Base-by-base conservation (phyloP, 2,329 filamentous ascomycete genomes). In the Colletotrichum sansevieriae region DNA sequence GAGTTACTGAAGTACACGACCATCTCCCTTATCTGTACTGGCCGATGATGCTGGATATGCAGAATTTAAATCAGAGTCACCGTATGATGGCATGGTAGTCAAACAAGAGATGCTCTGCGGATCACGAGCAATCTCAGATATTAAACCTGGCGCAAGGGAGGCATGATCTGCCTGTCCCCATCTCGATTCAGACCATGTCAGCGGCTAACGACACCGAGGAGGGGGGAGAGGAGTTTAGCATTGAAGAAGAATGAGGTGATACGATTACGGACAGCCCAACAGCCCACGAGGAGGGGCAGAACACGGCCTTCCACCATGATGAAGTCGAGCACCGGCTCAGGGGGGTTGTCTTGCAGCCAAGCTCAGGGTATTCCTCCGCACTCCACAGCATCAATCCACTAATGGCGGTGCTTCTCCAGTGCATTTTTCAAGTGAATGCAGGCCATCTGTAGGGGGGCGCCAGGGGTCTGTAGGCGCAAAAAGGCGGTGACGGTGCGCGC, bases 401-500 rank as follows among this genome's bases (percentile, higher is more conserved):
- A 41, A 65, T 65, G 52, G 59, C 52, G 52, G 9, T 46, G 60
- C 54, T 29, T 58, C 52, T 68, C 65, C 65, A 68, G 55, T 62
- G 41, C 35, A n/a, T 22, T 56, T 60, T 68, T 41, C n/a, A 33
- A 60, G 65, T 46, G 56, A 18, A 61, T 65, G 54, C 61, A 67
- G 60, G 29, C 44, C 65, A 59, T 52, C 46, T 25, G 46, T 54
- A 13, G 65, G 51, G 22, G 29, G 49, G 61, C n/a, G n/a, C 33
- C 33, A 43, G 65, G 62, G 54, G 65, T 25, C 11, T 35, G 43
- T 39, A 43, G 62, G 25, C 46, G 55, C 43, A 52, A 70, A 70
- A 70, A 68, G 67, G 67, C 67, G 67, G 67, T 70, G 67, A 70
- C 67, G 57, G 63, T 15, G 51, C 18, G n/a, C 63, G 37, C 22